Base-by-base conservation (phyloP, 2,329 filamentous ascomycete genomes). In the Pseudophaeomoniella oleicola region DNA sequence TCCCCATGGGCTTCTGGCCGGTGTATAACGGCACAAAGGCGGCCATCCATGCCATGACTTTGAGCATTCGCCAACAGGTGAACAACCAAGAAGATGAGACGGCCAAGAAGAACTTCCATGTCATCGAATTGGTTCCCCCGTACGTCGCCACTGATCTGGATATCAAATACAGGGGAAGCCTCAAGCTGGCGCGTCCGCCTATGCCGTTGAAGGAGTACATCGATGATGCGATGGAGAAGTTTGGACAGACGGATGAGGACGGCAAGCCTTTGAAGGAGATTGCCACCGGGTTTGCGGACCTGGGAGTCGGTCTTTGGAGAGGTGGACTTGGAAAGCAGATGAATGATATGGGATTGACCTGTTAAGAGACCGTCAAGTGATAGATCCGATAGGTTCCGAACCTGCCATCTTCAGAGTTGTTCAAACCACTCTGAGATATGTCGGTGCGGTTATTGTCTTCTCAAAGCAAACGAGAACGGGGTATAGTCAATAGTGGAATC, bases 101-200 rank as follows among this genome's bases (percentile, higher is more conserved):
- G 4, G 6, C n/a, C 22, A 34, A 19, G n/a, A 18, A 18, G 11
- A 56, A 52, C 35, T 42, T 58, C 30, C 48, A 47, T n/a, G 44
- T 59, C 9, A 44, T 55, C 5, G 55, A 59, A 38, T 44, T 60
- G n/a, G 50, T 49, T 1, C 54, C 56, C 3, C 56, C 56, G 5
- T 58, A 58, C 39, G 51, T 57, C 3, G 54, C 52, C 17, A 60
- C 58, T 1, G 51, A 46, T 2, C 39, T 60, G 2, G 55, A 59
- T 35, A 42, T 39, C 13, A 47, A 39, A 13, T 46, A 49, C 36
- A 44, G 48, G 15, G 48, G 49, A 3, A 19, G 29, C 13, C 37
- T 37, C 4, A 41, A 40, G 9, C 44, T 44, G 27, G 47, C 48
- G 5, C 37, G 43, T 19, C 44, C 38, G 11, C 42, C 55, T 2